Base-by-base conservation (phyloP, 2,329 filamentous ascomycete species). In the Fusarium cyanostomum region DNA sequence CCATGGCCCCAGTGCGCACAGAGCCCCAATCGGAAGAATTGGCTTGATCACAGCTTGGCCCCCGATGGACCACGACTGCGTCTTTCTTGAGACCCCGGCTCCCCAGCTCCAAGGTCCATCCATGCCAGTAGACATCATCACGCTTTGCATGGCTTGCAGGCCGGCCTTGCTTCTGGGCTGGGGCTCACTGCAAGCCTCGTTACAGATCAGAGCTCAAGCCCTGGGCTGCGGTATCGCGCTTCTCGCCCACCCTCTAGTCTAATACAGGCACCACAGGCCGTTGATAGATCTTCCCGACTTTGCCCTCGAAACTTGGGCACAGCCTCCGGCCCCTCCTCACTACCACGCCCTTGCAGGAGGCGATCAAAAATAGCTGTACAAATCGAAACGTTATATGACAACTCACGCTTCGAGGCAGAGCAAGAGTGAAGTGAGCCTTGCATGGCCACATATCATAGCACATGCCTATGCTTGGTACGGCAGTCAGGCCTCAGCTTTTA, bases 21-120 rank as follows among this genome's bases (percentile, higher is more conserved):
- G 53, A 55, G 62, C 62, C 57, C 72, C 70, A 72, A 72, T 74
- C 72, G 72, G 72, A 73, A 72, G 66, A 71, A 70, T 70, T 67
- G 62, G 54, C 62, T 65, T 55, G 37, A 62, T 57, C 52, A 66
- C 62, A 65, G 55, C 67, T 60, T 59, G 56, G 54, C 54, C 48
- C 49, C 48, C 49, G 54, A 54, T 65, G 45, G 50, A 55, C 52
- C 41, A 49, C 44, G 34, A 33, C 27, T 55, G 60, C 43, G 35
- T 60, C 44, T 59, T 42, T 61, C 39, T 21, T 51, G 24, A 38
- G 37, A 41, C 38, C 60, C 58, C 52, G 52, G 45, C 28, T 39
- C 28, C 42, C 39, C 45, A 54, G 41, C 59, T 59, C 37, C 66
- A 59, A 59, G 64, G 66, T 57, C 66, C 44, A 68, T 71, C 66